Conservation (phyloP, 176 grass and related monocot genomes). For the Avena eriantha region DNA sequence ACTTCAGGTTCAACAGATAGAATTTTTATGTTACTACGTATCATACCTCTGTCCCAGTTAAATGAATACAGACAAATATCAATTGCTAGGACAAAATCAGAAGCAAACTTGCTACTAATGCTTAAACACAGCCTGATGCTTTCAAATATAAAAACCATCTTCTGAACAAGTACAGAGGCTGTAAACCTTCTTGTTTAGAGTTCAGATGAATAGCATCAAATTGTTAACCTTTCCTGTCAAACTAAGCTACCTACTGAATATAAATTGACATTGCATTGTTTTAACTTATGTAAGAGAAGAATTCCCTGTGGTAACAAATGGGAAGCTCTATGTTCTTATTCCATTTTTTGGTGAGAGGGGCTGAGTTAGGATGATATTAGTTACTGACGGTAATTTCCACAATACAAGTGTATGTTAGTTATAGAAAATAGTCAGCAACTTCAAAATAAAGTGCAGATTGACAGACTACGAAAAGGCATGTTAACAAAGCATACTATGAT, state of each 20-base stretch:
- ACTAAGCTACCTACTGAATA: conserved; percentile 20
- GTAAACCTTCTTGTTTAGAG: conserved; percentile 1
- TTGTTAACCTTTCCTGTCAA: conserved; percentile 17
- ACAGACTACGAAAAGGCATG: conserved; percentile 14
- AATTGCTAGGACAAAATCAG: neutral
- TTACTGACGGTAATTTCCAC: conserved; percentile 9
- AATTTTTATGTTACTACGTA: neutral
- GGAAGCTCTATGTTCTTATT: conserved; percentile 15
- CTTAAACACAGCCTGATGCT: neutral
- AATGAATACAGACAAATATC: conserved; percentile 19
- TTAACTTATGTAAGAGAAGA: neutral
- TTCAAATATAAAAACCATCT: conserved; percentile 31
- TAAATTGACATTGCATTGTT: neutral
- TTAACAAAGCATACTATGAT: conserved; percentile 29
- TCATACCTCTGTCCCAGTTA: neutral
- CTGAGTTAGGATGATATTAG: neutral
- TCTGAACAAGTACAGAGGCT: conserved; percentile 11
- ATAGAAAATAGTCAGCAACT: neutral
- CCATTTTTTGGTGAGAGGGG: neutral
- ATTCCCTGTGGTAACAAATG: conserved; percentile 2
- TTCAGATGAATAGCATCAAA: conserved; percentile 29
- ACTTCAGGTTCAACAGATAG: neutral
- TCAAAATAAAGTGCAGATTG: conserved; percentile 21
- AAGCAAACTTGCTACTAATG: conserved; percentile 3
- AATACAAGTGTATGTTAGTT: neutral